Evolutionary conservation across 169 alveolate species (phyloP), one percentile per base, ranked within the genome.

Genomic region (Ichthyophthirius multifiliis): DNA sequence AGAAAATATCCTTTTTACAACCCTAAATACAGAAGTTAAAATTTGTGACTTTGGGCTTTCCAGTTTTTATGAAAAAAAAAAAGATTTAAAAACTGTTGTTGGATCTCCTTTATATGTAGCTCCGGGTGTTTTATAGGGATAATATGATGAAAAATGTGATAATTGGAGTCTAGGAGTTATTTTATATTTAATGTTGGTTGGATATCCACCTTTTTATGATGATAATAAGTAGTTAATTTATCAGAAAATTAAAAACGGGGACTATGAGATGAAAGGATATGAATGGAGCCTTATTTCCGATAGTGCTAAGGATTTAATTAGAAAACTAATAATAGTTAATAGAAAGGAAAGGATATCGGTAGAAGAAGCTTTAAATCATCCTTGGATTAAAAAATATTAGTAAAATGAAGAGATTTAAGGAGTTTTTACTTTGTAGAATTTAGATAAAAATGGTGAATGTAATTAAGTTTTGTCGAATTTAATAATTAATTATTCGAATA

Each of bases 161-260:
- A 37, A 43, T 39, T 78, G 85, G 85, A 64, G 79, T 65, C 37
- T 63, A 43, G 85, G 85, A 31, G 85, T 78, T 31, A 41, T 78
- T 35, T n/a, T 78, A 46, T 78, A 55, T 78, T 43, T 48, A 31
- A 16, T 76, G 3, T 30, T 76, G 23, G 63, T 71, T 39, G 83
- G 83, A 4, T 94, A 95, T 41, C 97, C 97, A 20, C 98, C 98
- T 7, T 93, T 93, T 18, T 92, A 95, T 89, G 91, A 92, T 18
- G 96, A 92, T 35, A 86, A 90, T 9, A n/a, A n/a, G n/a, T n/a
- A n/a, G n/a, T n/a, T n/a, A n/a, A n/a, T n/a, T n/a, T n/a, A n/a
- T n/a, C n/a, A n/a, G n/a, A n/a, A n/a, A n/a, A n/a, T n/a, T n/a
- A n/a, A n/a, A n/a, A n/a, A n/a, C n/a, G n/a, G n/a, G n/a, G 18